These are phyloP conservation scores for Silene vulgaris DNA, from an alignment of 179 eudicot species.

Conservation along the genomic window DNA sequence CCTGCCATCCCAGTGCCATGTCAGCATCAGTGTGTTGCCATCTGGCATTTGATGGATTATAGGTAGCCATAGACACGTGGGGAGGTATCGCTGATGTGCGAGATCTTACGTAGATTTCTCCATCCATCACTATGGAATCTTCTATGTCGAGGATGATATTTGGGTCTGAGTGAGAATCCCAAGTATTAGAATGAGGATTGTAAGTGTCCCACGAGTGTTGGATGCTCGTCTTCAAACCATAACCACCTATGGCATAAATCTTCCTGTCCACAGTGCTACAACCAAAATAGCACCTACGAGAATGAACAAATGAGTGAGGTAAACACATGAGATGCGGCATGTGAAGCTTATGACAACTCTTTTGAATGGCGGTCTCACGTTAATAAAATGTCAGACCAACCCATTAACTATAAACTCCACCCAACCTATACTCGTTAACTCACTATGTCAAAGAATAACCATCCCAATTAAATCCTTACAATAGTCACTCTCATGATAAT, in stretches of 20 bases:
- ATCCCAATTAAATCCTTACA: neutral
- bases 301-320: neutral
- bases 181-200: conserved; percentile 38
- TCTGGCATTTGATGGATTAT: conserved; percentile 51
- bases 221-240: conserved; percentile 52
- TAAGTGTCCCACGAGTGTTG: conserved; percentile 67
- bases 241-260: conserved; percentile 74
- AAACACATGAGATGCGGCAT: neutral
- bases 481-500: neutral
- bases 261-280: conserved; percentile 59
- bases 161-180: conserved; percentile 55
- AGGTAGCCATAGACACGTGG: conserved; percentile 46
- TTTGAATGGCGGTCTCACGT: neutral
- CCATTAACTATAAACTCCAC: neutral
- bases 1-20: conserved; percentile 65
- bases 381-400: neutral
- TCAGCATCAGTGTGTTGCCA: conserved; percentile 61
- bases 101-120: conserved; percentile 53
- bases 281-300: conserved; percentile 72
- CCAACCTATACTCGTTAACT: neutral
- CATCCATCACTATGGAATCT: conserved; percentile 62
- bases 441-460: neutral
- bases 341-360: neutral
- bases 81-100: conserved; percentile 54
- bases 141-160: conserved; percentile 55